These are phyloP conservation scores for Serendipita vermifera DNA, from an alignment of 768 basidiomycete genomes.

Conservation along the genomic window DNA sequence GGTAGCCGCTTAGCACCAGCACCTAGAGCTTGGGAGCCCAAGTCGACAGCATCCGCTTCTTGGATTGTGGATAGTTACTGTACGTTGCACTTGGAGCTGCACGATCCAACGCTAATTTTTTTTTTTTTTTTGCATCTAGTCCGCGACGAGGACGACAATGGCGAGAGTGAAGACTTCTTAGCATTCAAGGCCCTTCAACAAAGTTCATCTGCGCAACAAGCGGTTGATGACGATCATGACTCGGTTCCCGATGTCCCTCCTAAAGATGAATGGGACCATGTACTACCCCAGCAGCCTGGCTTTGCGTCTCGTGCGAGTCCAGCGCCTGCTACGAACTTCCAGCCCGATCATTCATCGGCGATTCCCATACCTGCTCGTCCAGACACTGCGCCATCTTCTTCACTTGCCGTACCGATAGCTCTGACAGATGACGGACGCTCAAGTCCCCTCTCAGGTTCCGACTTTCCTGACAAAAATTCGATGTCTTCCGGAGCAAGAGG, in stretches of 20 bases:
- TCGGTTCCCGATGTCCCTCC: not conserved
- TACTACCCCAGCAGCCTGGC: not conserved
- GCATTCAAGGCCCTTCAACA: not conserved
- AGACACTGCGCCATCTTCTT: not conserved
- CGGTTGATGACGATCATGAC: not conserved
- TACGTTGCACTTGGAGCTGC: not conserved
- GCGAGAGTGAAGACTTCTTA: not conserved
- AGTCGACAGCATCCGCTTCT: slow-evolving; percentile 4
- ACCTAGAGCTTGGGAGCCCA: not conserved
- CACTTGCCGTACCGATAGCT: not conserved
- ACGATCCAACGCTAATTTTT: too few species aligned
- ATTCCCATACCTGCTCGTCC: not conserved
- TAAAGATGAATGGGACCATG: slow-evolving; percentile 5
- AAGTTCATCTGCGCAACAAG: not conserved
- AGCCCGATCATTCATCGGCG: not conserved
- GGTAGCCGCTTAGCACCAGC: not conserved
- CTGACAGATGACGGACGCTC: not conserved
- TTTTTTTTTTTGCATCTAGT: not conserved
- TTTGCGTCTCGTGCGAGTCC: not conserved
- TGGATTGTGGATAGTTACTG: slow-evolving; percentile 8
- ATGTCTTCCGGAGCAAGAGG: not conserved
- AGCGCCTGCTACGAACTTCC: not conserved
- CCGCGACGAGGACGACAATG: not conserved
- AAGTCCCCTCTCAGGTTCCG: not conserved
- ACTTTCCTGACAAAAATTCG: not conserved